Percentiles rank a stretch among this genome's conserved stretches.
Evolutionary conservation across 2,329 filamentous ascomycete genomes (phyloP).

Genomic region (Venturia carpophila): DNA sequence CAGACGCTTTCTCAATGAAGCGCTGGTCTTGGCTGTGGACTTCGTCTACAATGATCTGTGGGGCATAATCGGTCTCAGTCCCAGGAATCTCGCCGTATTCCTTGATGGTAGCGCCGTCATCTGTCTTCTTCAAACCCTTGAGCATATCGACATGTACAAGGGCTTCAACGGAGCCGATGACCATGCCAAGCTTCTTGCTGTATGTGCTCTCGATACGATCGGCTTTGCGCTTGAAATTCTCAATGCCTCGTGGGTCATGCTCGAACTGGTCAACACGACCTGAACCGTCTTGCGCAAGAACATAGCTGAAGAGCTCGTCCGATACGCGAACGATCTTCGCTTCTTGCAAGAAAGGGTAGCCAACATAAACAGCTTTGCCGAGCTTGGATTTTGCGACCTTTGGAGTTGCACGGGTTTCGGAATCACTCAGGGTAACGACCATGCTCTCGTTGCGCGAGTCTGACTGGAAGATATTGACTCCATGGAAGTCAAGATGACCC

Average conservation of each 20-base stretch:
- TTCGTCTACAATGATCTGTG: constrained; percentile 81
- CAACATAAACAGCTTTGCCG: constrained; percentile 79
- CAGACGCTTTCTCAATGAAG: constrained; percentile 81
- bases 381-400: constrained; percentile 70
- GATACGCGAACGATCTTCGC: constrained; percentile 82
- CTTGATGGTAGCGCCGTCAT: constrained; percentile 84
- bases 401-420: constrained; percentile 61
- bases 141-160: constrained; percentile 90
- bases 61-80: constrained; percentile 81
- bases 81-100: constrained; percentile 83
- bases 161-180: constrained; percentile 79
- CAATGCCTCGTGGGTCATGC: constrained; percentile 68
- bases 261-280: constrained; percentile 57
- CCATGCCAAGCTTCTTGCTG: constrained; percentile 81
- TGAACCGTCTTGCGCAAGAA: constrained; percentile 56
- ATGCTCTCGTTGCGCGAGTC: constrained; percentile 96
- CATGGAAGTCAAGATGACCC: constrained; percentile 75
- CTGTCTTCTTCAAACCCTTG: constrained; percentile 81
- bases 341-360: constrained; percentile 92
- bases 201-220: constrained; percentile 78
- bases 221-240: constrained; percentile 77
- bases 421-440: constrained; percentile 73
- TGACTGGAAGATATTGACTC: constrained; percentile 89
- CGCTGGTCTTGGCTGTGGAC: constrained; percentile 86
- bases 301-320: constrained; percentile 88